Evolutionary conservation across 2,329 filamentous ascomycete genomes (phyloP).

Genomic region (Diaporthe batatas): DNA sequence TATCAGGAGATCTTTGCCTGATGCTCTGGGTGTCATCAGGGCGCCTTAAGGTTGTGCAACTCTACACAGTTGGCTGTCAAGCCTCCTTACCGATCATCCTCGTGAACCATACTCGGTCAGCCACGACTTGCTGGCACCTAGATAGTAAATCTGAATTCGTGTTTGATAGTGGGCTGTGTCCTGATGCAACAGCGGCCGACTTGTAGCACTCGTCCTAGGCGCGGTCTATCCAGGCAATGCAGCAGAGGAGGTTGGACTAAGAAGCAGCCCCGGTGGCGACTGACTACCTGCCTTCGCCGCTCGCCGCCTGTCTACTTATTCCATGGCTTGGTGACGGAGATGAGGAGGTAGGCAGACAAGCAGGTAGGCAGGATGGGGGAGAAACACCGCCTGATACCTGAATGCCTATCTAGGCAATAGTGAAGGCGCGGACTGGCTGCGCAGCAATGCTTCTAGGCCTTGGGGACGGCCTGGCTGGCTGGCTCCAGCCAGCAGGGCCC

Average conservation of each 20-base stretch:
- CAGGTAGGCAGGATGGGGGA: background rate
- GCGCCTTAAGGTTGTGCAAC: constrained; percentile 27
- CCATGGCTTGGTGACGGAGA: background rate
- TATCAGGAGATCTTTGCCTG: constrained; percentile 24
- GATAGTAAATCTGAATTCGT: no score
- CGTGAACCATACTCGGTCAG: background rate
- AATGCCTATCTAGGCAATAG: background rate
- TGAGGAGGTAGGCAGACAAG: background rate
- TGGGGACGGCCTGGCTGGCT: background rate
- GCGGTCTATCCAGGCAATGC: background rate
- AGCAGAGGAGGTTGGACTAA: no score
- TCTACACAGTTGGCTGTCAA: constrained; percentile 9
- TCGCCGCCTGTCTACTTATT: background rate
- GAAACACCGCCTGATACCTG: background rate
- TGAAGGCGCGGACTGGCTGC: background rate
- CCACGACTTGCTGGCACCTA: no score
- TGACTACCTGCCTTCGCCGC: background rate
- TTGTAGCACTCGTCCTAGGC: background rate
- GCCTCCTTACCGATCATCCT: background rate
- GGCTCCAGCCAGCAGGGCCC: background rate
- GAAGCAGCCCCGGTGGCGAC: background rate
- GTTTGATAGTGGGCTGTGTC: background rate
- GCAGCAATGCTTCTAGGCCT: background rate
- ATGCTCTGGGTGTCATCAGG: background rate
- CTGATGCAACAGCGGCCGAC: background rate